phyloP scores from a whole-genome alignment of 768 basidiomycete genomes.

The Glaciozyma martinii region DNA sequence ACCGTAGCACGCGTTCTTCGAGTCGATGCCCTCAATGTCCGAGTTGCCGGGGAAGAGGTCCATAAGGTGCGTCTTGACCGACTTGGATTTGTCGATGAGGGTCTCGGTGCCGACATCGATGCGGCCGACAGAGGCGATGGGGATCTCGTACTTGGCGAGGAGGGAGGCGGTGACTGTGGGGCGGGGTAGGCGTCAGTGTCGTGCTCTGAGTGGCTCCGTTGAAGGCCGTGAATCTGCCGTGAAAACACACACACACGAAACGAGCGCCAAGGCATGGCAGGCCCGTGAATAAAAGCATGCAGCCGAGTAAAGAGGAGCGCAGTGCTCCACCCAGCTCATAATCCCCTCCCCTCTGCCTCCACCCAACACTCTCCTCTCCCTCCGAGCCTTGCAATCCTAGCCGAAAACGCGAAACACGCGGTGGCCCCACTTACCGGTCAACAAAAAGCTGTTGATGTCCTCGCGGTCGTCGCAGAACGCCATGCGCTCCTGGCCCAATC shows the following conservation, averaged over 20 bases:
- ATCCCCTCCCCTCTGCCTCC: no score
- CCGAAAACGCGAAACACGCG: neutral
- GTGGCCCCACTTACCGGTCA: slow-evolving; percentile 74
- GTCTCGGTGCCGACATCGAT: slow-evolving; percentile 98
- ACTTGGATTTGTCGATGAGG: slow-evolving; percentile 98
- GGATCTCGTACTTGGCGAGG: slow-evolving; percentile 86
- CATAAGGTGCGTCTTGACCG: slow-evolving; percentile 97
- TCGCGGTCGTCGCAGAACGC: slow-evolving; percentile 97
- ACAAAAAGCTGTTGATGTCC: slow-evolving; percentile 95
- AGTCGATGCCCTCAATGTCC: slow-evolving; percentile 98
- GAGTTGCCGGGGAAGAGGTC: slow-evolving; percentile 91
- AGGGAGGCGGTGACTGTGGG: slow-evolving; percentile 71
- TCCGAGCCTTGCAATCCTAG: no score
- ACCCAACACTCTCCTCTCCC: neutral
- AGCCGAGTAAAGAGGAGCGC: no score
- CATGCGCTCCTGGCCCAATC: slow-evolving; percentile 96
- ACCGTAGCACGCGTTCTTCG: slow-evolving; percentile 98
- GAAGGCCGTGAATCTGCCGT: no score
- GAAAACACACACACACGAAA: no score
- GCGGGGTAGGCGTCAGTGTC: neutral
- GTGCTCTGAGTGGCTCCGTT: neutral
- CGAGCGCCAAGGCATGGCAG: neutral
- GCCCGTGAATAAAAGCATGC: neutral
- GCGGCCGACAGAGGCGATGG: slow-evolving; percentile 91
- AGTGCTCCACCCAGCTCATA: no score